phyloP scores from a whole-genome alignment of 164 flowering plant genomes.

The Magnolia officinalis region DNA sequence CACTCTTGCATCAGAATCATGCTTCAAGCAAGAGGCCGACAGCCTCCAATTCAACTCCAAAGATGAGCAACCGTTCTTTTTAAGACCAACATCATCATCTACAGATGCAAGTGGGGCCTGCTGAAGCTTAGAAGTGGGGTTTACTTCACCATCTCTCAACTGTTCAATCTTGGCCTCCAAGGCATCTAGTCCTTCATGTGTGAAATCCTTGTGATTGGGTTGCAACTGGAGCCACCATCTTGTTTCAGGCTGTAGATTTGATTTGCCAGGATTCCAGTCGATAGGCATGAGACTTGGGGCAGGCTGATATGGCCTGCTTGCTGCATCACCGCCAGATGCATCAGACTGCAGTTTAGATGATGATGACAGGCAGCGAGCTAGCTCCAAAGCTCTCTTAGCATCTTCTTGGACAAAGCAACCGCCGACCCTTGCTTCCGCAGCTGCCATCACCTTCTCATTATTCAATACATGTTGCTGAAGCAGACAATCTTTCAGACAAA shows the following conservation, averaged over 20 bases:
- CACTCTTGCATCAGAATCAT: slow-evolving; percentile 22
- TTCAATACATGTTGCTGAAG: slow-evolving; percentile 1
- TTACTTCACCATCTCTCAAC: slow-evolving; percentile 14
- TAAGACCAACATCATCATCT: slow-evolving; percentile 7
- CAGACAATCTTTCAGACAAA: neutral
- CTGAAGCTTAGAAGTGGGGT: slow-evolving; percentile 11
- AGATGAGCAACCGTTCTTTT: slow-evolving; percentile 10
- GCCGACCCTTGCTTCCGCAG: slow-evolving; percentile 93
- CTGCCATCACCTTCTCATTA: slow-evolving; percentile 56
- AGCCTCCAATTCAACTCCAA: slow-evolving; percentile 15
- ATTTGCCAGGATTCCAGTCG: slow-evolving; percentile 25
- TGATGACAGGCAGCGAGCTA: slow-evolving; percentile 57
- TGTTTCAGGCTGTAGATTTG: slow-evolving; percentile 29
- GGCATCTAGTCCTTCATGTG: slow-evolving; percentile 27
- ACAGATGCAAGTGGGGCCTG: slow-evolving; percentile 10
- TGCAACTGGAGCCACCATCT: slow-evolving; percentile 49
- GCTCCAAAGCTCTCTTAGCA: slow-evolving; percentile 73
- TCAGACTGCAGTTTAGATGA: slow-evolving; percentile 29
- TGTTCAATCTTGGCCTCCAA: slow-evolving; percentile 32
- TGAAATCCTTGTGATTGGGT: slow-evolving; percentile 31
- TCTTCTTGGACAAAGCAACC: slow-evolving; percentile 95
- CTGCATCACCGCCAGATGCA: slow-evolving; percentile 18
- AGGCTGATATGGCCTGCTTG: slow-evolving; percentile 16
- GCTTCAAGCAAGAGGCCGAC: slow-evolving; percentile 20
- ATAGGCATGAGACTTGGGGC: slow-evolving; percentile 23